A percentile compares a stretch with the other conserved stretches of the same genome.
Evolutionary conservation across 768 basidiomycete species (phyloP).

Genomic region (Lactifluus volemus): DNA sequence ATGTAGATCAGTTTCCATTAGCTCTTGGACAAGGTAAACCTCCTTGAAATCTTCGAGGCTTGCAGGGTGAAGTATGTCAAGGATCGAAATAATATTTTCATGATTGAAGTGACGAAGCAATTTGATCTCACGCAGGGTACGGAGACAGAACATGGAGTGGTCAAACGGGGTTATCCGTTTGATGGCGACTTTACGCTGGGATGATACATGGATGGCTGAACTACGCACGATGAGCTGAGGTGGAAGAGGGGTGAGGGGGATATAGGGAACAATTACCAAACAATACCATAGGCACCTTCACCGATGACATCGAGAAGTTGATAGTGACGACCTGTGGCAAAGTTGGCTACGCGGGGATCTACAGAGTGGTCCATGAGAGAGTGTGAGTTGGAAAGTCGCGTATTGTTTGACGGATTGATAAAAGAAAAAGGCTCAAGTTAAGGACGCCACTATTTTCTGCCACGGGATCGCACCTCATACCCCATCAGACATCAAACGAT

Average conservation of each 20-base stretch:
- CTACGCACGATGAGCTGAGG: constrained; percentile 20
- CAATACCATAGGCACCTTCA: constrained; percentile 91
- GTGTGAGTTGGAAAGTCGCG: neutral
- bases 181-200: constrained; percentile 89
- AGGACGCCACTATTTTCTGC: no score
- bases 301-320: constrained; percentile 83
- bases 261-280: constrained; percentile 40
- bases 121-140: constrained; percentile 92
- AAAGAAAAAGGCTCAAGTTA: no score
- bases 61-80: constrained; percentile 84
- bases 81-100: constrained; percentile 89
- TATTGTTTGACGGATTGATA: no score
- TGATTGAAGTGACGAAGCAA: constrained; percentile 81
- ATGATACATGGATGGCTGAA: constrained; percentile 82
- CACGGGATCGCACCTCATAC: no score
- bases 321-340: constrained; percentile 56
- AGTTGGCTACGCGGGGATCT: constrained; percentile 20
- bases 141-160: constrained; percentile 89
- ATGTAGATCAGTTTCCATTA: constrained; percentile 94
- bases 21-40: constrained; percentile 67
- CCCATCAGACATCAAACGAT: no score
- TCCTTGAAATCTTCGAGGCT: constrained; percentile 72
- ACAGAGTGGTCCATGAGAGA: constrained; percentile 25
- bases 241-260: neutral
- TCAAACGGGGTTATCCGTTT: constrained; percentile 96